Base-by-base conservation (phyloP, 2,329 filamentous ascomycete genomes). In the Botrytis medusae region DNA sequence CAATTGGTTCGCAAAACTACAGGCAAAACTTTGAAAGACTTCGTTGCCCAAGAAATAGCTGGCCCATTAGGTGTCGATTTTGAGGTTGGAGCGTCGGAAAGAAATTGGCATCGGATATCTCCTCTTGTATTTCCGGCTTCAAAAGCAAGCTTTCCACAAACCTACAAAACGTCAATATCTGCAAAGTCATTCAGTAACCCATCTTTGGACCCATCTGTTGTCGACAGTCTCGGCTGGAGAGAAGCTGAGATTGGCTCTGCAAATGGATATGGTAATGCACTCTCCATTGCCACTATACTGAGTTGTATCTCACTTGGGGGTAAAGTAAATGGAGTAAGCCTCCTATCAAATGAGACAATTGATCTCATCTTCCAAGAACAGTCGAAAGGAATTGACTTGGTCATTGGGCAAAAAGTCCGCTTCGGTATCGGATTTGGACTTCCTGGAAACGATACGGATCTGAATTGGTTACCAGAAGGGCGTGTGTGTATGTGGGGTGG, bases 251-350 rank as follows among this genome's bases (percentile, higher is more conserved):
- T 86, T 7, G 84, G 84, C 0, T 82, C 83, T 0, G 75, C 79
- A 1, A 86, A 85, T 74, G 86, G 86, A 0, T 83, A 86, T 70
- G 76, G 78, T 1, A 88, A 87, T 74, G 84, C 85, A 18, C 80
- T 82, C 6, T 81, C 80, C 0, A 67, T 87, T 37, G 83, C 81
- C 9, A 80, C 54, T 18, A 70, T 70, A 12, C 54, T 70, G 20
- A 61, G 54, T n/a, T 22, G 14, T 7, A 37, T 70, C 29, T 70
- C 68, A 5, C 29, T 70, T 46, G 68, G 54, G 7, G 54, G 68
- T 48, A 40, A 46, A 34, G 54, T 12, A 18, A 59, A 70, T 9
- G 40, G 54, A 10, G 44, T 25, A 20, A 29, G 25, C 18, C 6
- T 62, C 22, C 48, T 62, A 16, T 70, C 40, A n/a, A 40, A 32